These are phyloP conservation scores for Eimeria praecox DNA, from an alignment of 169 alveolate species.

Conservation along the genomic window DNA sequence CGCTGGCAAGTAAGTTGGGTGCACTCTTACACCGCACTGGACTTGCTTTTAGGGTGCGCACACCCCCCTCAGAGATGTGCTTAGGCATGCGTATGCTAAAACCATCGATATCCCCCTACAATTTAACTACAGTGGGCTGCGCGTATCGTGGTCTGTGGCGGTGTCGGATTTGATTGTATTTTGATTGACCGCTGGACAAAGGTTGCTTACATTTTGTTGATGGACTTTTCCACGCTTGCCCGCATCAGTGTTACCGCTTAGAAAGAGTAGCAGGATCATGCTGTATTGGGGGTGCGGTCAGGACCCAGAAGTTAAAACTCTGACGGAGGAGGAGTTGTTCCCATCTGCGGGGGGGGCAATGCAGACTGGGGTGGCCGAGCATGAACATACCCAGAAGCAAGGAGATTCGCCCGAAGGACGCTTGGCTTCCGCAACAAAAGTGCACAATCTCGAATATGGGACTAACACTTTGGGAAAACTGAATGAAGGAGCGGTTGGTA, in stretches of 20 bases:
- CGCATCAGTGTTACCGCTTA: neutral
- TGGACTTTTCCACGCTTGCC: neutral
- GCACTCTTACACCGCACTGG: neutral
- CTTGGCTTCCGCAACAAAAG: neutral
- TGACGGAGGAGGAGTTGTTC: constrained; percentile 36
- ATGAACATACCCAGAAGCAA: neutral
- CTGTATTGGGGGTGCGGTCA: neutral
- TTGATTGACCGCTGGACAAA: neutral
- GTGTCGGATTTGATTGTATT: neutral
- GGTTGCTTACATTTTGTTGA: neutral
- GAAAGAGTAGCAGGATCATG: neutral
- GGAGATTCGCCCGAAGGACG: neutral
- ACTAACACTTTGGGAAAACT: neutral
- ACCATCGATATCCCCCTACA: neutral
- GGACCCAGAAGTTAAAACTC: neutral
- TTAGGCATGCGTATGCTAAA: neutral
- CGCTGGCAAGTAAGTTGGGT: constrained; percentile 21
- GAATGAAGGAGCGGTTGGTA: neutral
- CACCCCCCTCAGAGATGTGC: neutral
- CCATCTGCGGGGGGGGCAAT: neutral
- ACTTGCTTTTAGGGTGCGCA: neutral
- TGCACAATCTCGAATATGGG: neutral
- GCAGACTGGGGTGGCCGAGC: neutral
- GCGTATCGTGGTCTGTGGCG: neutral
- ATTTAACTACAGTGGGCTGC: neutral